Evolutionary conservation across 148 eudicot genomes (phyloP).

Genomic region (Limonium bicolor): DNA sequence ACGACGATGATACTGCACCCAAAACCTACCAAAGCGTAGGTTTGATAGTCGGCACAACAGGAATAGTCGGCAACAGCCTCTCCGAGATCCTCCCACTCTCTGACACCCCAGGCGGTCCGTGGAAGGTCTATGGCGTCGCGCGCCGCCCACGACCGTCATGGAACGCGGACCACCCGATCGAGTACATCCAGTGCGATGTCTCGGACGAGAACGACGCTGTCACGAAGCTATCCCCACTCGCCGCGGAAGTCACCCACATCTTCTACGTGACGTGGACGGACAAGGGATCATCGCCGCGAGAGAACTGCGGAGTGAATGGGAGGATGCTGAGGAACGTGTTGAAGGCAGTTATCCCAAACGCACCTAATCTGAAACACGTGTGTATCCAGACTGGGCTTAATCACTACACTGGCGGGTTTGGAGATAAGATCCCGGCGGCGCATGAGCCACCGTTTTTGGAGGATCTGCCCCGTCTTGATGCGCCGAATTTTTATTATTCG

Average conservation of each 20-base stretch:
- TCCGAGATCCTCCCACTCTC: conserved; percentile 3
- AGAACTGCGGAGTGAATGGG: conserved; percentile 28
- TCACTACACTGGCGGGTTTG: conserved; percentile 23
- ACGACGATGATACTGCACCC: not conserved
- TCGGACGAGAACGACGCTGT: conserved; percentile 26
- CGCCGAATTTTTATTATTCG: conserved; percentile 31
- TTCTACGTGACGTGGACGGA: conserved; percentile 66
- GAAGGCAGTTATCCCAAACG: conserved; percentile 18
- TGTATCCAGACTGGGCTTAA: conserved; percentile 55
- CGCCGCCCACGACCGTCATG: conserved; percentile 53
- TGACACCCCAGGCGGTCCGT: conserved; percentile 20
- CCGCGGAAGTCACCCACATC: conserved; percentile 56
- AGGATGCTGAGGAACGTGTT: conserved; percentile 54
- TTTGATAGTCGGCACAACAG: conserved; percentile 13
- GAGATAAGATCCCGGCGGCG: conserved; percentile 8
- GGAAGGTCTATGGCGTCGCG: conserved; percentile 51
- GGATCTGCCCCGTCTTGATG: conserved; percentile 41
- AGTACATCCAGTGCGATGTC: conserved; percentile 56
- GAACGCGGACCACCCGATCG: conserved; percentile 49
- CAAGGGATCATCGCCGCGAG: conserved; percentile 19
- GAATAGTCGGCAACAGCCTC: conserved; percentile 15
- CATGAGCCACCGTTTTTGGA: conserved; percentile 36
- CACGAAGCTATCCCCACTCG: conserved; percentile 32
- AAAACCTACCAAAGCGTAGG: conserved; percentile 1
- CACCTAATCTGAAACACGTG: conserved; percentile 40